phyloP scores from a whole-genome alignment of 176 grass and related monocot genomes.

The bread wheat (Triticum aestivum) region IWGSC_CS_RefSeq_v2.1 NC_057804.1:129326019-129326518 shows the following conservation, averaged over 20 bases:
- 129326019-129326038: conserved; percentile 14
- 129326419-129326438: neutral
- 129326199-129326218: conserved; percentile 30
- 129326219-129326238: conserved; percentile 18
- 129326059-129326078: conserved; percentile 17
- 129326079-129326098: conserved; percentile 46
- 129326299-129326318: neutral
- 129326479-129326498: conserved; percentile 1
- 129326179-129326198: conserved; percentile 30
- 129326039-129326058: conserved; percentile 6
- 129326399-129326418: neutral
- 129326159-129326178: conserved; percentile 31
- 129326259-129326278: neutral
- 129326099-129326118: conserved; percentile 43
- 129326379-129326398: neutral
- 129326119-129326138: conserved; percentile 43
- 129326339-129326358: neutral
- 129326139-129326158: conserved; percentile 23
- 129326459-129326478: neutral
- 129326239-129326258: neutral
- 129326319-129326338: neutral
- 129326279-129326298: conserved; percentile 6
- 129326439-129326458: neutral
- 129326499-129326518: neutral
- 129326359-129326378: neutral